Evolutionary conservation across 192 early-diverging fungal species (phyloP).

Genomic region (Podila epicladia): DNA sequence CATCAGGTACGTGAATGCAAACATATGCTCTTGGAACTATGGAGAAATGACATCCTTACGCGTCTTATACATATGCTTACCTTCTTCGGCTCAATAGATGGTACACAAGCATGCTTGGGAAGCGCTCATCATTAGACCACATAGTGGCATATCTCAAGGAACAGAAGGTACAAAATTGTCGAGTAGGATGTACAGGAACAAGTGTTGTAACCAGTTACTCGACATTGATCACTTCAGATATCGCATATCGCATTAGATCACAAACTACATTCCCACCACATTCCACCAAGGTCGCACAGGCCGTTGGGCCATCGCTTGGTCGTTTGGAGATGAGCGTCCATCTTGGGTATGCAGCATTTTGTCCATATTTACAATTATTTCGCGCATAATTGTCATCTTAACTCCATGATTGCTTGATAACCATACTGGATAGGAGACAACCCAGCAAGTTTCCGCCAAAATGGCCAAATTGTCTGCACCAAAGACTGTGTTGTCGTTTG

Average conservation of each 20-base stretch:
- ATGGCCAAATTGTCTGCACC: constrained; percentile 29
- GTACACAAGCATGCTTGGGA: constrained; percentile 86
- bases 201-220: neutral
- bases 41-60: too few species aligned
- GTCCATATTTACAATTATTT: neutral
- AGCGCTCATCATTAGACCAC: constrained; percentile 60
- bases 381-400: neutral
- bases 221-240: neutral
- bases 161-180: constrained; percentile 34
- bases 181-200: too few species aligned
- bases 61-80: neutral
- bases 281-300: constrained; percentile 64
- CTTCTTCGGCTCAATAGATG: constrained; percentile 54
- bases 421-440: constrained; percentile 13
- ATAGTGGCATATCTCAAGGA: constrained; percentile 53
- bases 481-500: constrained; percentile 18
- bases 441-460: constrained; percentile 21
- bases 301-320: constrained; percentile 69
- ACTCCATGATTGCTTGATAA: neutral
- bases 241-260: constrained; percentile 42
- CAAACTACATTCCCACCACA: constrained; percentile 62
- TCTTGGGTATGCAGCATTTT: constrained; percentile 27
- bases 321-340: constrained; percentile 53
- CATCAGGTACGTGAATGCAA: constrained; percentile 81
- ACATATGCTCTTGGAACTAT: constrained; percentile 76